These are phyloP conservation scores for Zymoseptoria brevis DNA, from an alignment of 2,329 filamentous ascomycete genomes.

Conservation along the genomic window DNA sequence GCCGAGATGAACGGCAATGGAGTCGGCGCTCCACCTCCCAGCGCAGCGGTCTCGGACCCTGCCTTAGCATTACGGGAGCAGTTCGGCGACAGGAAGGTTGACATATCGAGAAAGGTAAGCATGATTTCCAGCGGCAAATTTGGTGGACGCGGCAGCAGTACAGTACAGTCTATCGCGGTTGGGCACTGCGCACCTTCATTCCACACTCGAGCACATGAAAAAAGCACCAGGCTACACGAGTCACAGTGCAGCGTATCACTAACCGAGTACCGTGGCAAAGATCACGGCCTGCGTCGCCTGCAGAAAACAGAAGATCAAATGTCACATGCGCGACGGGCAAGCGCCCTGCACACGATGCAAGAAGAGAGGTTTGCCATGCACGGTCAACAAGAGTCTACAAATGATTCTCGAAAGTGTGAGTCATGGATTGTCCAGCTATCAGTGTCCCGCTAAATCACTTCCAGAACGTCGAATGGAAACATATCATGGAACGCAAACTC, in stretches of 20 bases:
- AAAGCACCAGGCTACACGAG: conserved; percentile 21
- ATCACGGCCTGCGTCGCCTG: conserved; percentile 35
- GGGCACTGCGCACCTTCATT: background rate
- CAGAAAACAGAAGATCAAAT: conserved; percentile 38
- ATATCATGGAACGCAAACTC: conserved; percentile 32
- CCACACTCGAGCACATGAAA: background rate
- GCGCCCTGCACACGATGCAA: conserved; percentile 36
- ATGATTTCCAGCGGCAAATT: background rate
- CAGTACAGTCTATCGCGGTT: background rate
- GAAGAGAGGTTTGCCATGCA: conserved; percentile 34
- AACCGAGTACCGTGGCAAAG: conserved; percentile 9
- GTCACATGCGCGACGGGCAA: conserved; percentile 33
- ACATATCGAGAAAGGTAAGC: background rate
- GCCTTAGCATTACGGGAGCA: conserved; percentile 11
- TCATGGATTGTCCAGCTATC: background rate
- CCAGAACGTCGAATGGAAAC: conserved; percentile 35
- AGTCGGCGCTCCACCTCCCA: background rate
- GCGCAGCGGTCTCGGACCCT: background rate
- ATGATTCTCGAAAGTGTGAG: conserved; percentile 33
- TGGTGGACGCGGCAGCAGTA: background rate
- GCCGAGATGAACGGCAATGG: background rate
- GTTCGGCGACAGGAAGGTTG: conserved; percentile 14
- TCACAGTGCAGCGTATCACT: background rate
- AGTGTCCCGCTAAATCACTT: background rate
- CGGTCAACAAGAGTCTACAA: conserved; percentile 36